These are phyloP conservation scores for Tephrocybe sp. DNA, from an alignment of 768 basidiomycete genomes.

Conservation along the genomic window DNA sequence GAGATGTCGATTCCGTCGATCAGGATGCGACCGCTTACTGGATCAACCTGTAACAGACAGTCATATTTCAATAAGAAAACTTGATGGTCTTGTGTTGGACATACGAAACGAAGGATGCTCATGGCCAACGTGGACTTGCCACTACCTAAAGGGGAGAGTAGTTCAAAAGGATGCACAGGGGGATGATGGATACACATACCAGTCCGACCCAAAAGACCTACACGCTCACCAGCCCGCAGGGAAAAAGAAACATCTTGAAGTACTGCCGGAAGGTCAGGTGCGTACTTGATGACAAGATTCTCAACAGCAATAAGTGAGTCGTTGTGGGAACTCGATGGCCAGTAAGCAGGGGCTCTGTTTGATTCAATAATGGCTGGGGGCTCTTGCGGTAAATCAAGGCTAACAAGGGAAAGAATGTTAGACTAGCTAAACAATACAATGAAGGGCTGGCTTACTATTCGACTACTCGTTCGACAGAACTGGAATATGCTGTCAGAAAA, in stretches of 20 bases:
- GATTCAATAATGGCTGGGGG: slow-evolving; percentile 74
- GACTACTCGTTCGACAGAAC: slow-evolving; percentile 86
- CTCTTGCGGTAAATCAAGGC: slow-evolving; percentile 81
- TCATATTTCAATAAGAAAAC: too few species aligned
- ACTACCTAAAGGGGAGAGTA: slow-evolving; percentile 42
- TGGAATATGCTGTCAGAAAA: slow-evolving; percentile 24
- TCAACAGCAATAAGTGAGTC: slow-evolving; percentile 65
- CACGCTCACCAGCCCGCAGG: slow-evolving; percentile 66
- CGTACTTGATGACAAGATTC: slow-evolving; percentile 77
- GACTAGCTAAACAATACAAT: not conserved
- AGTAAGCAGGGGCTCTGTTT: slow-evolving; percentile 82
- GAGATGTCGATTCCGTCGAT: slow-evolving; percentile 90
- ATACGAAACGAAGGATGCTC: slow-evolving; percentile 79
- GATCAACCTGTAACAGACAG: slow-evolving; percentile 55
- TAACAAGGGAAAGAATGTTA: slow-evolving; percentile 10
- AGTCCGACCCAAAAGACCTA: slow-evolving; percentile 80
- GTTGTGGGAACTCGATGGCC: slow-evolving; percentile 74
- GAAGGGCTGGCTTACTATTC: slow-evolving; percentile 57
- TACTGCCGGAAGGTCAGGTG: slow-evolving; percentile 80
- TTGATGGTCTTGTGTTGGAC: slow-evolving; percentile 30
- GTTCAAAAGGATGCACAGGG: not conserved
- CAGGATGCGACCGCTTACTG: slow-evolving; percentile 67
- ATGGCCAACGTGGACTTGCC: slow-evolving; percentile 85
- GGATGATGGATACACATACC: slow-evolving; percentile 30
- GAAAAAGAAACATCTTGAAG: slow-evolving; percentile 73